phyloP scores from a whole-genome alignment of 257 asterid genomes.

The Solanum lycopersicoides region DNA sequence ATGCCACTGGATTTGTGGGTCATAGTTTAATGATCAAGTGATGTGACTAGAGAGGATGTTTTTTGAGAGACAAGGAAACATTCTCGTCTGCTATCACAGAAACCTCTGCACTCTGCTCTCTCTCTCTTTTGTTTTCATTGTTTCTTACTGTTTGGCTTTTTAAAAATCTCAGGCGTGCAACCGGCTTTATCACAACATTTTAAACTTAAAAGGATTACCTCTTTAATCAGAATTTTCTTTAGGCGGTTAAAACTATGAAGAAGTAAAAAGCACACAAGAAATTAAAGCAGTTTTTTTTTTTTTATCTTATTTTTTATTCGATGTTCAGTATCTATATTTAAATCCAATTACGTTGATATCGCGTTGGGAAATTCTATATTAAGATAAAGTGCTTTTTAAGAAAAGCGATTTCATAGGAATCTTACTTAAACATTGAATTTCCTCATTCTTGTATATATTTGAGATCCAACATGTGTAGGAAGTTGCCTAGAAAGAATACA shows the following conservation, averaged over 20 bases:
- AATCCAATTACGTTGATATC: too few relatives aligned
- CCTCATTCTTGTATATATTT: neutral
- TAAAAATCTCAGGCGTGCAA: constrained; percentile 8
- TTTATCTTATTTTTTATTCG: too few relatives aligned
- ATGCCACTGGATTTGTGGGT: constrained; percentile 5
- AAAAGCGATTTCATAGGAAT: neutral
- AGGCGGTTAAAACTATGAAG: too few relatives aligned
- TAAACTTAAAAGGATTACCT: neutral
- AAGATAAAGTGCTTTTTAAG: rapidly evolving
- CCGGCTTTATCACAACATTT: neutral
- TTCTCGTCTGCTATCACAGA: constrained; percentile 25
- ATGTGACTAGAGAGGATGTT: constrained; percentile 21
- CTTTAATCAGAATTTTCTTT: too few relatives aligned
- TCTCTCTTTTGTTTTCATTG: constrained; percentile 12
- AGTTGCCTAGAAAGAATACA: neutral
- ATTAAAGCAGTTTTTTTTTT: neutral
- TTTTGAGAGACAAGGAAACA: constrained; percentile 64
- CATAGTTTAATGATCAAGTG: constrained; percentile 27
- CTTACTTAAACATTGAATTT: neutral
- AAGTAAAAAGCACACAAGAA: neutral
- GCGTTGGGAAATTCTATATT: rapidly evolving
- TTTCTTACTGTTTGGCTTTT: constrained; percentile 6
- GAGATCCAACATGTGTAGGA: neutral
- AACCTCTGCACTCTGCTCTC: constrained; percentile 1
- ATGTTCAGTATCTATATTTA: too few relatives aligned